phyloP scores from a whole-genome alignment of 495 filamentous ascomycete species.

The Penicillium nucicola region DNA sequence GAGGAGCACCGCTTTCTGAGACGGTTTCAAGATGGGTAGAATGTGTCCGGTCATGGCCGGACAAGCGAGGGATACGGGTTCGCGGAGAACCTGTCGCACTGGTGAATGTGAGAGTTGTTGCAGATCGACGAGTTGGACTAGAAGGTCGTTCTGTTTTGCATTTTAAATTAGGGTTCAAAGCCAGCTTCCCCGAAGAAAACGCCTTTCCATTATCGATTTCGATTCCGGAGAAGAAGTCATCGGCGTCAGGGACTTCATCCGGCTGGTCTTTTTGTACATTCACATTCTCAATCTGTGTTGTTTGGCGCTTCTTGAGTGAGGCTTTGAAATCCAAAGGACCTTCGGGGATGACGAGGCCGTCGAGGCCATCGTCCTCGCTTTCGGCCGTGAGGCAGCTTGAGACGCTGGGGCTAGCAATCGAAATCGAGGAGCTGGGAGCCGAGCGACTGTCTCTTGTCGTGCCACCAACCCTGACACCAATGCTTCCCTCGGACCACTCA shows the following conservation, averaged over 20 bases:
- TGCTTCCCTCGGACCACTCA: conserved; percentile 89
- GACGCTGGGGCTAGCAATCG: conserved; percentile 84
- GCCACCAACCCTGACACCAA: conserved; percentile 84
- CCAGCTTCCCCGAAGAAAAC: conserved; percentile 74
- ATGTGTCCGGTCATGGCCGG: conserved; percentile 59
- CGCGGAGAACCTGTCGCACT: conserved; percentile 53
- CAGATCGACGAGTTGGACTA: conserved; percentile 68
- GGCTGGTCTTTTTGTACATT: conserved; percentile 29
- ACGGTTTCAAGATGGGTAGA: conserved; percentile 84
- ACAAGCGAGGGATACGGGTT: conserved; percentile 62
- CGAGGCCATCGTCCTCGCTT: conserved; percentile 86
- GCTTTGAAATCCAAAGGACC: conserved; percentile 79
- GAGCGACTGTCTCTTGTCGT: conserved; percentile 74
- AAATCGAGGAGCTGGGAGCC: conserved; percentile 78
- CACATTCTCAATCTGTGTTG: conserved; percentile 45
- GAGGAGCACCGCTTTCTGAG: conserved; percentile 80
- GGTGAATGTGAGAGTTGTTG: conserved; percentile 87
- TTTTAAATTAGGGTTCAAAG: conserved; percentile 91
- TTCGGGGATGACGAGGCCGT: conserved; percentile 78
- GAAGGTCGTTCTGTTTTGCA: conserved; percentile 65
- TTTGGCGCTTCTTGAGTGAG: conserved; percentile 66
- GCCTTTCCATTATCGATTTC: conserved; percentile 82
- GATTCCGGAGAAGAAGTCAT: conserved; percentile 84
- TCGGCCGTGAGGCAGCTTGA: conserved; percentile 88
- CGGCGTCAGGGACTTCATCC: conserved; percentile 47